These are phyloP conservation scores for Fusarium avenaceum DNA, from an alignment of 2,329 filamentous ascomycete species.

Conservation along the genomic window DNA sequence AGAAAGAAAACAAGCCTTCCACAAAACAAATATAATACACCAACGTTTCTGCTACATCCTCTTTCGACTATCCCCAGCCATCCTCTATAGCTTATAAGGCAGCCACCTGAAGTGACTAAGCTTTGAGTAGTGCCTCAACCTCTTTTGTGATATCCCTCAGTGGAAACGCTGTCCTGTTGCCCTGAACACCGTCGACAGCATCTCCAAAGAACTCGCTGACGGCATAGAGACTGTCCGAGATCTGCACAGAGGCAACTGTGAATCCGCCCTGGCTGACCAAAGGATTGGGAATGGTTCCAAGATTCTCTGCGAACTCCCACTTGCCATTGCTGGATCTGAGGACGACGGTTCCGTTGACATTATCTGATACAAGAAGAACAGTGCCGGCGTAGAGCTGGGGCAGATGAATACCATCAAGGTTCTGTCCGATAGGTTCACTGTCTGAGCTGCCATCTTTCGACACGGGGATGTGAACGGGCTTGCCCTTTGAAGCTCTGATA, in stretches of 20 bases:
- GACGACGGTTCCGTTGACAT: constrained; percentile 53
- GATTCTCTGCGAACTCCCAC: constrained; percentile 55
- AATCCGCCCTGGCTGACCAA: constrained; percentile 22
- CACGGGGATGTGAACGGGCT: background rate
- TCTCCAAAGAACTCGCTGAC: constrained; percentile 22
- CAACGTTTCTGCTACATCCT: no score
- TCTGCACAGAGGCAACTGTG: constrained; percentile 30
- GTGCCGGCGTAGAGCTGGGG: constrained; percentile 52
- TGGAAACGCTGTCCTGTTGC: constrained; percentile 14
- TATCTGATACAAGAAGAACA: constrained; percentile 52
- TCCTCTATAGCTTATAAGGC: background rate
- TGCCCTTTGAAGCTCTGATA: constrained; percentile 28
- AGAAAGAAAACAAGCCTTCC: no score
- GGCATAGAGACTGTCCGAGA: constrained; percentile 20
- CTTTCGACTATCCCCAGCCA: background rate
- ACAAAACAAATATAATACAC: no score
- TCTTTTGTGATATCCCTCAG: constrained; percentile 18
- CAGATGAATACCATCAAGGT: constrained; percentile 51
- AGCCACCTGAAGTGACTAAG: background rate
- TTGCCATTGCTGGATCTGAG: constrained; percentile 52
- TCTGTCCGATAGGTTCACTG: constrained; percentile 5
- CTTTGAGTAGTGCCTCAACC: background rate
- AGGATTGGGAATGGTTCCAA: constrained; percentile 51
- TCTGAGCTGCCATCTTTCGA: background rate
- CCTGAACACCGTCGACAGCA: constrained; percentile 5